A percentile compares a stretch with the other conserved stretches of the same genome.
Conservation (phyloP, 1,284 basidiomycete species). For the Singerocomus rubriflavus region DNA sequence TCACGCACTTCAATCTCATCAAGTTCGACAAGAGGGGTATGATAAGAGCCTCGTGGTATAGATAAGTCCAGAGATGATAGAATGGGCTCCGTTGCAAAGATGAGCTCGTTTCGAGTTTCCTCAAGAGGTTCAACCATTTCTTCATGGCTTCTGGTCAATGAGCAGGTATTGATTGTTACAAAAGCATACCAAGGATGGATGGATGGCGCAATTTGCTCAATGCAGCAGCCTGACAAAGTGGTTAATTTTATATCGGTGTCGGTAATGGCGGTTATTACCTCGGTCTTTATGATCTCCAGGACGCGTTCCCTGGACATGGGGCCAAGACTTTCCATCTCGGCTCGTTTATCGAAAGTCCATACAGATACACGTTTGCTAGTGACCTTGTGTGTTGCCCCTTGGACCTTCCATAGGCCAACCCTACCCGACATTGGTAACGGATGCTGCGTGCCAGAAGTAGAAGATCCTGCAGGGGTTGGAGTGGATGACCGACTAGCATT, state of each 20-base stretch:
- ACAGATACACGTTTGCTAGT: constrained; percentile 86
- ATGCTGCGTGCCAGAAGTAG: constrained; percentile 38
- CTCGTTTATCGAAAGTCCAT: constrained; percentile 86
- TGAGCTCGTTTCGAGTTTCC: constrained; percentile 84
- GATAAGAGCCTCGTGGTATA: constrained; percentile 60
- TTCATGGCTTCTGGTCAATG: constrained; percentile 26
- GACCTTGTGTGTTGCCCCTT: constrained; percentile 81
- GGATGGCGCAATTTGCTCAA: constrained; percentile 89
- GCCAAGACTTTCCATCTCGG: constrained; percentile 69
- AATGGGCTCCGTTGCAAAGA: constrained; percentile 91
- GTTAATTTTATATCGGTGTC: constrained; percentile 5
- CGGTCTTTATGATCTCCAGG: constrained; percentile 81
- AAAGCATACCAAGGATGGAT: constrained; percentile 74
- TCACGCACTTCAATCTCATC: constrained; percentile 85
- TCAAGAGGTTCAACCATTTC: constrained; percentile 99
- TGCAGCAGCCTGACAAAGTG: constrained; percentile 66
- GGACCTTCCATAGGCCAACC: constrained; percentile 87
- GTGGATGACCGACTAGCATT: constrained; percentile 58
- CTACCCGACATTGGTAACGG: constrained; percentile 48
- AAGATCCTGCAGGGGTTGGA: constrained; percentile 50
- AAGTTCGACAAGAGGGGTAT: constrained; percentile 61
- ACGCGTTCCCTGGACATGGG: constrained; percentile 65
- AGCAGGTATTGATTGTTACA: background rate
- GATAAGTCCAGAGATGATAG: constrained; percentile 75
- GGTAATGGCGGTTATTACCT: constrained; percentile 51